Evolutionary conservation across 345 rosid species (phyloP), one percentile per base, ranked within the genome.

Genomic region (Erodium maritimum): DNA sequence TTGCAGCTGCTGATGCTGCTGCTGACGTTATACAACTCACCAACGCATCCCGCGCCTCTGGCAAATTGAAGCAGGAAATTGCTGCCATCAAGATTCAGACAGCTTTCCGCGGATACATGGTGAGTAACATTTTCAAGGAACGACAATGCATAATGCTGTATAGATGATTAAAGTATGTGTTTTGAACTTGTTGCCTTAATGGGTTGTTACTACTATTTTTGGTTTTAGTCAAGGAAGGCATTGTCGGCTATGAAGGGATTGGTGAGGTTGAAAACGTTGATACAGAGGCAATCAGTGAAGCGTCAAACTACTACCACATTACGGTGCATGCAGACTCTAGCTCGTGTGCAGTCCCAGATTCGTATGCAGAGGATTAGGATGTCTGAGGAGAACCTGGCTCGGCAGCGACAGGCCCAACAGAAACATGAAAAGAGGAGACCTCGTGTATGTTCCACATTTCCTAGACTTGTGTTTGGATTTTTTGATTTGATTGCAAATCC

Each of bases 381-480:
- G 91, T 70, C 81, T 1, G 97, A 93, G 73, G 96, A 93, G 83
- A 93, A 87, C 73, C 95, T 81, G 58, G 89, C 94, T 64, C 87
- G 88, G 29, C 99, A 86, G 74, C 80, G 72, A 42, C 99, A 93
- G 74, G 81, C 86, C 23, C 73, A 84, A 67, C 96, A 89, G 72
- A 87, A 93, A 64, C 97, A 88, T 67, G 97, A 93, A 73, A 79
- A 71, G 87, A 96, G 83, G 21, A 64, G 58, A 63, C 19, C 5
- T 29, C 17, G 22, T 37, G 60, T 56, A 54, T 17, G 52, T 9
- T 21, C 25, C 50, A 37, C 46, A 37, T 4, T 37, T 37, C 11
- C n/a, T n/a, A n/a, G n/a, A n/a, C n/a, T n/a, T n/a, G n/a, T n/a
- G n/a, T n/a, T n/a, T n/a, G n/a, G n/a, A n/a, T n/a, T n/a, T n/a